Percentiles rank a stretch among this genome's conserved stretches.
Evolutionary conservation across 176 grass and related monocot species (phyloP).

Genomic region (Alopecurus myosuroides): DNA sequence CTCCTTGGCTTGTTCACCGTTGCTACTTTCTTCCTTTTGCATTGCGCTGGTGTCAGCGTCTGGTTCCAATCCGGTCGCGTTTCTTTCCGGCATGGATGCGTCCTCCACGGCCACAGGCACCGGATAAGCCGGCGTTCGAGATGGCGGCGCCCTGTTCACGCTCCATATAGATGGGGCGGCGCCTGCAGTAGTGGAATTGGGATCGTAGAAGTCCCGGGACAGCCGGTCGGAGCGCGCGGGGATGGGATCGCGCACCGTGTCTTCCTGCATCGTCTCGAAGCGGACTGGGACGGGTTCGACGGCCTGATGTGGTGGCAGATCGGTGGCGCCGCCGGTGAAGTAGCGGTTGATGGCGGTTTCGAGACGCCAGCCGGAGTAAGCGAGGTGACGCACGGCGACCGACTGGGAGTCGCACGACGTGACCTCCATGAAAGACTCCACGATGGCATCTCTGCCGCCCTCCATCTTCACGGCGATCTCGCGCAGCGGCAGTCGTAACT

Average conservation of each 20-base stretch:
- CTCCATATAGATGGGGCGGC: background rate
- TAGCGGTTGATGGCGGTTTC: conserved; percentile 46
- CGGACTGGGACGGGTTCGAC: background rate
- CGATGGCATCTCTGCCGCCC: background rate
- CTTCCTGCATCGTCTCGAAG: background rate
- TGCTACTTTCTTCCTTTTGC: background rate
- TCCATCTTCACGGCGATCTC: conserved; percentile 11
- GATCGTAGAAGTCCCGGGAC: conserved; percentile 8
- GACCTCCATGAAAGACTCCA: conserved; percentile 37
- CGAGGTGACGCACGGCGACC: conserved; percentile 27
- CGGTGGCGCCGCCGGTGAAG: conserved; percentile 3
- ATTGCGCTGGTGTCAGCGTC: background rate
- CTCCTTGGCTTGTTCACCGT: background rate
- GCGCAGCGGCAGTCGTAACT: background rate
- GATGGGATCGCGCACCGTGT: conserved; percentile 15
- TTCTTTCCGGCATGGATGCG: background rate
- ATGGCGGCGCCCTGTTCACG: background rate
- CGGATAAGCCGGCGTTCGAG: background rate
- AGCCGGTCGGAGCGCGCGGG: conserved; percentile 21
- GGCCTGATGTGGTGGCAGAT: background rate
- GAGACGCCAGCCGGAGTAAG: conserved; percentile 40
- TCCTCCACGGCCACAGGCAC: background rate
- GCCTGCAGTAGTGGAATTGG: conserved; percentile 1
- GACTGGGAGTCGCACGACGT: conserved; percentile 54
- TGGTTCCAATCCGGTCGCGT: background rate